Percentiles rank a stretch among this genome's conserved stretches.
Evolutionary conservation across 179 eudicot species (phyloP).

Genomic region (Actinidia arguta): DNA sequence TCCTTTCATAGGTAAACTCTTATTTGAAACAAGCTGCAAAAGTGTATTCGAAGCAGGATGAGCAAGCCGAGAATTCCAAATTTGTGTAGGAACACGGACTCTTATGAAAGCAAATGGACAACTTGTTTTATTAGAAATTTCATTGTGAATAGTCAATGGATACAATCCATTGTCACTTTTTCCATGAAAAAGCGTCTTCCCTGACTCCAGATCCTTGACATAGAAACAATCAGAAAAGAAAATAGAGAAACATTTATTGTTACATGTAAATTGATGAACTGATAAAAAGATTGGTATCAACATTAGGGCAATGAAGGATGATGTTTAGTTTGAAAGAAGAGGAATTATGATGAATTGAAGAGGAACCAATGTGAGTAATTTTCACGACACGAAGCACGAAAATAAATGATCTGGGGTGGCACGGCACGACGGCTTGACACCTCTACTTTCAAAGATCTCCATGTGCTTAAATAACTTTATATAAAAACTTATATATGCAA

Average conservation of each 20-base stretch:
- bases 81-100: too few species aligned
- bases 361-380: neutral
- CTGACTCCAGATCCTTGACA: neutral
- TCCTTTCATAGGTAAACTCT: too few species aligned
- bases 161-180: neutral
- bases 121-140: too few species aligned
- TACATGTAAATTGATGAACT: neutral
- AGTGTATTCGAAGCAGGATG: too few species aligned
- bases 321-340: neutral
- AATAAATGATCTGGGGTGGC: too few species aligned
- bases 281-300: neutral
- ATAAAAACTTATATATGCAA: too few species aligned
- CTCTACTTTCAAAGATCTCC: too few species aligned
- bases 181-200: neutral
- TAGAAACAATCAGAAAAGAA: neutral
- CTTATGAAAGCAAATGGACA: too few species aligned
- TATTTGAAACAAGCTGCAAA: too few species aligned
- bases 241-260: conserved; percentile 12
- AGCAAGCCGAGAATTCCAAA: too few species aligned
- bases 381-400: neutral
- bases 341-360: neutral
- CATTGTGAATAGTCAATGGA: neutral
- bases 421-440: too few species aligned
- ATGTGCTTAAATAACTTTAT: too few species aligned
- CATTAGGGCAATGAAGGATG: neutral